A percentile compares a stretch with the other conserved stretches of the same genome.
Evolutionary conservation across 1,139 yeast species (phyloP).

Genomic region (Sugiyamaella neomexicana): DNA sequence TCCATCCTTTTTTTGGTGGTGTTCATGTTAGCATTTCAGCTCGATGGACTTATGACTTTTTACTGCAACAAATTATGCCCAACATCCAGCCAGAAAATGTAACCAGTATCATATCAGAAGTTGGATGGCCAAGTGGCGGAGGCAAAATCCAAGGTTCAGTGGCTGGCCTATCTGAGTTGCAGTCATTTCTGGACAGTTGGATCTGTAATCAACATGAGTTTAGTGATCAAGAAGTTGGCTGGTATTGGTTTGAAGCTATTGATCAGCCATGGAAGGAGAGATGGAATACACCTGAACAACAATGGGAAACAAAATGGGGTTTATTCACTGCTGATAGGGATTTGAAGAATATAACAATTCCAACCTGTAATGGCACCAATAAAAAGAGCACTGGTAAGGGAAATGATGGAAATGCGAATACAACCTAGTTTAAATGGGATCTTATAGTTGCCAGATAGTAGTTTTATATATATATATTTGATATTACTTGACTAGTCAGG

Average conservation of each 20-base stretch:
- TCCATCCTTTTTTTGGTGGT: conserved; percentile 72
- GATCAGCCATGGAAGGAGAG: conserved; percentile 70
- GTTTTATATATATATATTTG: conserved; percentile 7
- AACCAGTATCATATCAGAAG: conserved; percentile 54
- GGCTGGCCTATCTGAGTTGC: conserved; percentile 50
- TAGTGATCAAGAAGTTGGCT: conserved; percentile 43
- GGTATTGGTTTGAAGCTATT: conserved; percentile 70
- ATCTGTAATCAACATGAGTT: conserved; percentile 42
- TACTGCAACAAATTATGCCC: conserved; percentile 46
- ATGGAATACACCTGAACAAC: conserved; percentile 49
- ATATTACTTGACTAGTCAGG: neutral
- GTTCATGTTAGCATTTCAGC: conserved; percentile 50
- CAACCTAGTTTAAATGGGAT: neutral
- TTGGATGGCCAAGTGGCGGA: conserved; percentile 73
- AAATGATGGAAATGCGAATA: neutral
- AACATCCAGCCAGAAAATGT: conserved; percentile 33
- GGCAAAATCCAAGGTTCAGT: conserved; percentile 50
- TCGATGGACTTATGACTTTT: conserved; percentile 55
- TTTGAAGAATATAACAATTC: conserved; percentile 42
- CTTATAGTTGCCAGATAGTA: conserved; percentile 8
- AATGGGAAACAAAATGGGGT: conserved; percentile 78
- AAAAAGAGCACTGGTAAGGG: conserved; percentile 1
- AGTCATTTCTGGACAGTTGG: conserved; percentile 53
- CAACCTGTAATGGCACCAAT: conserved; percentile 27
- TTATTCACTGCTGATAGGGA: conserved; percentile 52